Percentiles rank a stretch among this genome's conserved stretches.
Conservation (phyloP, 2,329 filamentous ascomycete species). For the Purpureocillium takamizusanense region DNA sequence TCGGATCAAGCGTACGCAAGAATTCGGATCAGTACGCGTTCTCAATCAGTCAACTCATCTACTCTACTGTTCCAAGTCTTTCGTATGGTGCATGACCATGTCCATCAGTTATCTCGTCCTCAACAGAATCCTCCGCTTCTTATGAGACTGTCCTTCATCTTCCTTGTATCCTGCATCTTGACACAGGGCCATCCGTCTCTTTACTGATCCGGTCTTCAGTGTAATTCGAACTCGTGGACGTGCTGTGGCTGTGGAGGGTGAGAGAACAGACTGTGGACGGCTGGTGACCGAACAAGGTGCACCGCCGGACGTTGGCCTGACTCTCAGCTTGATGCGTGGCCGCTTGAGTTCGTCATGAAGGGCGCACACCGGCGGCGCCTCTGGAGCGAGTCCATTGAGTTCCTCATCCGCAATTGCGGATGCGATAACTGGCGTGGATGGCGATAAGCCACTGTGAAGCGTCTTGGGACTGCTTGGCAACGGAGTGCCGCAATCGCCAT, state of each 20-base stretch:
- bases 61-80: too few relatives aligned
- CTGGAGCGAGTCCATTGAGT: background rate
- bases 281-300: too few relatives aligned
- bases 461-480: background rate
- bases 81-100: too few relatives aligned
- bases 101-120: background rate
- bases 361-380: background rate
- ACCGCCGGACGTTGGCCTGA: background rate
- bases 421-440: background rate
- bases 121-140: background rate
- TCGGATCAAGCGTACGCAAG: too few relatives aligned
- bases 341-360: background rate
- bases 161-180: background rate
- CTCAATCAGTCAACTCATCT: too few relatives aligned
- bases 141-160: background rate
- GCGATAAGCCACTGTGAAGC: background rate
- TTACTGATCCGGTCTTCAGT: background rate
- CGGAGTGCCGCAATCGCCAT: background rate
- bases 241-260: background rate
- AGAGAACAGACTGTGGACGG: background rate
- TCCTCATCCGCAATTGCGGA: background rate
- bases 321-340: background rate
- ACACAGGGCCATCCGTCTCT: background rate
- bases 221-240: background rate
- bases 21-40: too few relatives aligned